Base-by-base conservation (phyloP, 164 flowering plant species). In the Protea cynaroides region DNA sequence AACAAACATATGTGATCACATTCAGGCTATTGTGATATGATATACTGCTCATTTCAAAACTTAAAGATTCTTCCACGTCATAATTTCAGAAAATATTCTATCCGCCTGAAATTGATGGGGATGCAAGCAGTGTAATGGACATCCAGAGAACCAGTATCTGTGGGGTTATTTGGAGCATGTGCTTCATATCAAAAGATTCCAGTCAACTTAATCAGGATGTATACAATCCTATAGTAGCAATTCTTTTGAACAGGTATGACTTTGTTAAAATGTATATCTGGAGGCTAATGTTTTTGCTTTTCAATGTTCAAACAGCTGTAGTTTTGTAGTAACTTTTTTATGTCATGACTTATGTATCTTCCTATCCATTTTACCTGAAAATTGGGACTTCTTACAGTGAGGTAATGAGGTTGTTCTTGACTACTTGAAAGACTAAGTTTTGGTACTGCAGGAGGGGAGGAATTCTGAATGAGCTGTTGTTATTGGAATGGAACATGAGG, bases 161-260 rank as follows among this genome's bases (percentile, higher is more conserved):
- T 73, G 99, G 97, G 64, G 84, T 96, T 49, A 94, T 94, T 65
- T 94, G 99, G 99, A 89, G 97, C 80, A 88, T 91, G 90, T 91
- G 97, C 78, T 91, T 91, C 74, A 76, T 91, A 68, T 82, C 96
- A 46, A 77, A 78, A 61, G 81, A 81, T 68, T 44, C 47, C 62
- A 72, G 61, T 68, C 82, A 70, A 56, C 59, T 75, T 54, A 75
- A 69, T 65, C 73, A 76, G 64, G 89, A 65, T 56, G 65, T 72
- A 51, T 67, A 69, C 58, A 72, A 79, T 75, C 85, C 95, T 73
- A 65, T 89, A 40, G 75, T 94, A 50, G 99, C 99, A 60, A 63
- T 91, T 81, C 58, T 94, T 79, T 68, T 86, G 59, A 84, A 81
- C 68, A 90, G 94, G 97, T 88, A 78, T 53, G 73, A 5, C 13